phyloP scores from a whole-genome alignment of 2,329 filamentous ascomycete genomes.

The Ascomycota sp. region DNA sequence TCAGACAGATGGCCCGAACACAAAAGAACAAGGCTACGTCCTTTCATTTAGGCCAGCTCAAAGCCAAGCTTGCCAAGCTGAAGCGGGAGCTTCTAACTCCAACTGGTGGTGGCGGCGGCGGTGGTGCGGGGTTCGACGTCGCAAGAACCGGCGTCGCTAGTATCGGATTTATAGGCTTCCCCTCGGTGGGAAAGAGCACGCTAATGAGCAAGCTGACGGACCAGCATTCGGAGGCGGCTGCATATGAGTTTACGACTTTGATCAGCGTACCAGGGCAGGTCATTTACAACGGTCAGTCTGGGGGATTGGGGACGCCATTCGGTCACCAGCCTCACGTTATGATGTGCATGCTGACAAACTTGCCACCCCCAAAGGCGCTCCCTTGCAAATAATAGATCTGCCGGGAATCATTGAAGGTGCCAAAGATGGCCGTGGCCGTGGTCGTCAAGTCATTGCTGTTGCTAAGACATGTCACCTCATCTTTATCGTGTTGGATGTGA shows the following conservation, averaged over 20 bases:
- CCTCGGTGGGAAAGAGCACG: conserved; percentile 95
- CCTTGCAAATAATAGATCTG: conserved; percentile 94
- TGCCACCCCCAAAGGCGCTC: no score
- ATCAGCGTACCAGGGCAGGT: conserved; percentile 96
- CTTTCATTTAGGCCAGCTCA: conserved; percentile 85
- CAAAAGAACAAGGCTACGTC: conserved; percentile 96
- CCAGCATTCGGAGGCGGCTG: conserved; percentile 90
- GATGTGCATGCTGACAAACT: no score
- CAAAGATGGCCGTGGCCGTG: conserved; percentile 93
- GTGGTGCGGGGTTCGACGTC: conserved; percentile 83
- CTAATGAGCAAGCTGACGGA: conserved; percentile 89
- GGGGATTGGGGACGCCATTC: no score
- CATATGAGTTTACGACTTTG: conserved; percentile 96
- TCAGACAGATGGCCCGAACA: conserved; percentile 78
- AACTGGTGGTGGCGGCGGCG: conserved; percentile 62
- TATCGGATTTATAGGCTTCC: conserved; percentile 94
- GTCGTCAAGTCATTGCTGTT: conserved; percentile 94
- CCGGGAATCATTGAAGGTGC: conserved; percentile 97
- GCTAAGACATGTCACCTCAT: conserved; percentile 98
- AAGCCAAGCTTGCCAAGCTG: conserved; percentile 94
- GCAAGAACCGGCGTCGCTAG: conserved; percentile 93
- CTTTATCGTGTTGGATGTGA: conserved; percentile 95
- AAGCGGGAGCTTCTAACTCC: conserved; percentile 91
- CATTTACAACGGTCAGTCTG: conserved; percentile 63
- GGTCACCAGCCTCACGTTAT: no score